phyloP scores from a whole-genome alignment of 106 monocot genomes.

The Dendrobium nobile region DNA sequence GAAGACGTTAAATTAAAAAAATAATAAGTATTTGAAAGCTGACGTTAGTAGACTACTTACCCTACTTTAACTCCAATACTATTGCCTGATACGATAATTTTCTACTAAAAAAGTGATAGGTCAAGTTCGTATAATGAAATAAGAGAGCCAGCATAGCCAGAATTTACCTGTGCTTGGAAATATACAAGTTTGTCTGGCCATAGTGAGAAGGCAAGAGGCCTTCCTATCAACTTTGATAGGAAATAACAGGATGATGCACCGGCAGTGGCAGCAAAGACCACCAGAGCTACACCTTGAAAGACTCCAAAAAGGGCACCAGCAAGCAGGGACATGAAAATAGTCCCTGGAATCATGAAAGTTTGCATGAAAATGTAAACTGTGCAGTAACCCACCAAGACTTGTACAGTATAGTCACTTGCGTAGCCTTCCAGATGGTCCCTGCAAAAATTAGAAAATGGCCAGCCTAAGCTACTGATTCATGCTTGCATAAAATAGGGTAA shows the following conservation, averaged over 20 bases:
- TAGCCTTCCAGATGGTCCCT: constrained; percentile 93
- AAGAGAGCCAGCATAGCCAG: not conserved
- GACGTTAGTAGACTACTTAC: too few relatives aligned
- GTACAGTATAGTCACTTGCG: constrained; percentile 81
- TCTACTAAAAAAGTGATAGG: too few relatives aligned
- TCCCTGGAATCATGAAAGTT: constrained; percentile 99
- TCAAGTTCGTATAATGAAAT: not conserved
- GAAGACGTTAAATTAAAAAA: too few relatives aligned
- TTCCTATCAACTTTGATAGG: constrained; percentile 84
- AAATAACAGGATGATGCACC: constrained; percentile 96
- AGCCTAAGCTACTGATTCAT: not conserved
- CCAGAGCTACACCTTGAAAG: constrained; percentile 58
- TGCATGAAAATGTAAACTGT: constrained; percentile 96
- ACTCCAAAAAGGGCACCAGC: constrained; percentile 92
- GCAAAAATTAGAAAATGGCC: constrained; percentile 4
- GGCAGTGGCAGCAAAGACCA: constrained; percentile 90
- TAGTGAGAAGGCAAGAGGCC: constrained; percentile 71
- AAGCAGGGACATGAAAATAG: constrained; percentile 97
- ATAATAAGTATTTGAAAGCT: too few relatives aligned
- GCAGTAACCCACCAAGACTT: constrained; percentile 85
- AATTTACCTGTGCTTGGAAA: constrained; percentile 79
- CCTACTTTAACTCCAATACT: too few relatives aligned
- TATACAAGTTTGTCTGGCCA: constrained; percentile 90
- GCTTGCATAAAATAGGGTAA: too few relatives aligned
- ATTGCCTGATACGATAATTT: too few relatives aligned